phyloP scores from a whole-genome alignment of 176 grass and related monocot species.

The Avena atlantica region DNA sequence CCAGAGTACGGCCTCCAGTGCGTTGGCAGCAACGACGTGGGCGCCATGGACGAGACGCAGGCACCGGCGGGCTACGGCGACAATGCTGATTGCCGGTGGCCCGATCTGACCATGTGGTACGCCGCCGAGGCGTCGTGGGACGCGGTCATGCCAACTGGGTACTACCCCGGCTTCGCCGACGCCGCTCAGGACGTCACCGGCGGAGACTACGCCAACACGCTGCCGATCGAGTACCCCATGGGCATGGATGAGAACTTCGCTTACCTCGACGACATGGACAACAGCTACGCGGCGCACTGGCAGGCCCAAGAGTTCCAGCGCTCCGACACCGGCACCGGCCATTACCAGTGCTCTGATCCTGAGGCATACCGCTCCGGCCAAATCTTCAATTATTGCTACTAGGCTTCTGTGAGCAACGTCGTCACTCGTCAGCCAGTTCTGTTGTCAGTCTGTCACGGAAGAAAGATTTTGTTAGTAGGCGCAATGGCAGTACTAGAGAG shows the following conservation, averaged over 20 bases:
- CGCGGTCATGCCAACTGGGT: background rate
- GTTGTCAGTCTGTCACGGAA: too few relatives aligned
- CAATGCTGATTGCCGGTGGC: background rate
- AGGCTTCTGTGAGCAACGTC: too few relatives aligned
- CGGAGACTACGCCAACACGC: background rate
- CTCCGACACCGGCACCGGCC: background rate
- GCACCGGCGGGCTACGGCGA: background rate
- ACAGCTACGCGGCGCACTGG: constrained; percentile 5
- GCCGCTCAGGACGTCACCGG: background rate
- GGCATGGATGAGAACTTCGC: background rate
- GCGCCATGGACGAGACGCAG: background rate
- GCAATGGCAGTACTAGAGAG: too few relatives aligned
- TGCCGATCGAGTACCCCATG: background rate
- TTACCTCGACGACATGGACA: background rate
- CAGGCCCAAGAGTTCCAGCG: background rate
- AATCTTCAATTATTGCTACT: too few relatives aligned
- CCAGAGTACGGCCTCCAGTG: background rate
- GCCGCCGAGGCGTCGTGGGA: background rate
- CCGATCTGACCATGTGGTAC: background rate
- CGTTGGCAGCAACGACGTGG: background rate
- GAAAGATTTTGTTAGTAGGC: background rate
- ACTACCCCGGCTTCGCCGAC: background rate
- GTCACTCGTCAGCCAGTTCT: too few relatives aligned
- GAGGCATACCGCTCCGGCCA: background rate
- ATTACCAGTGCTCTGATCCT: background rate